These are phyloP conservation scores for Globomyces sp. DNA, from an alignment of 371 early-diverging fungal genomes.

Conservation along the genomic window DNA sequence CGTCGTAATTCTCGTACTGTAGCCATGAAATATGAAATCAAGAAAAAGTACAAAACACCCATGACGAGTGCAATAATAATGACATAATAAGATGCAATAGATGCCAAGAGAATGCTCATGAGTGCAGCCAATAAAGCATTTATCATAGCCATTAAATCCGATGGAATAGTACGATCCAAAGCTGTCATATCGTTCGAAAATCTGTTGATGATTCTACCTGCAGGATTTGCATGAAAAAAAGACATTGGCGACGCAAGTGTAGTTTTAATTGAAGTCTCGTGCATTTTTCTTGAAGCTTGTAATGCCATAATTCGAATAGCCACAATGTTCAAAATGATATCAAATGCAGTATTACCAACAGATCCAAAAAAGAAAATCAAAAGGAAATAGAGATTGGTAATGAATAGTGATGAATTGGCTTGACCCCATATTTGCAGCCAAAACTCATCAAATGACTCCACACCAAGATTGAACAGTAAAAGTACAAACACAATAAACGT, in stretches of 20 bases:
- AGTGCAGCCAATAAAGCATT: conserved; percentile 39
- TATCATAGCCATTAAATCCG: too few relatives aligned
- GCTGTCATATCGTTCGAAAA: conserved; percentile 73
- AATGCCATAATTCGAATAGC: conserved; percentile 1
- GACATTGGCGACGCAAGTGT: conserved; percentile 66
- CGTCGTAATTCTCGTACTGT: conserved; percentile 53
- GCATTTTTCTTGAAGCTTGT: conserved; percentile 25
- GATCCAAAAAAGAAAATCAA: conserved; percentile 7
- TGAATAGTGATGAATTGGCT: neutral
- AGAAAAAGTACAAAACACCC: conserved; percentile 36
- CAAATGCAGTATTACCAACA: neutral
- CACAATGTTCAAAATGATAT: neutral
- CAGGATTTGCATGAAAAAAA: conserved; percentile 81
- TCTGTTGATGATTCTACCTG: conserved; percentile 79
- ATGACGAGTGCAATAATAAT: conserved; percentile 25
- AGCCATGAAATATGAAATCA: conserved; percentile 23
- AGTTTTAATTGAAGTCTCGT: conserved; percentile 58
- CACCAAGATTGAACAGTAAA: too few relatives aligned
- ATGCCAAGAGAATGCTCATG: conserved; percentile 36
- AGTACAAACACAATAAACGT: too few relatives aligned
- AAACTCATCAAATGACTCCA: neutral
- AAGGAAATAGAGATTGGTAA: neutral
- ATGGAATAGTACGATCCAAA: conserved; percentile 59
- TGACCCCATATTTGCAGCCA: neutral
- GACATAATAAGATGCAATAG: conserved; percentile 27